Evolutionary conservation across 2,329 filamentous ascomycete genomes (phyloP).

Genomic region (Dendrostoma leiphaemia): DNA sequence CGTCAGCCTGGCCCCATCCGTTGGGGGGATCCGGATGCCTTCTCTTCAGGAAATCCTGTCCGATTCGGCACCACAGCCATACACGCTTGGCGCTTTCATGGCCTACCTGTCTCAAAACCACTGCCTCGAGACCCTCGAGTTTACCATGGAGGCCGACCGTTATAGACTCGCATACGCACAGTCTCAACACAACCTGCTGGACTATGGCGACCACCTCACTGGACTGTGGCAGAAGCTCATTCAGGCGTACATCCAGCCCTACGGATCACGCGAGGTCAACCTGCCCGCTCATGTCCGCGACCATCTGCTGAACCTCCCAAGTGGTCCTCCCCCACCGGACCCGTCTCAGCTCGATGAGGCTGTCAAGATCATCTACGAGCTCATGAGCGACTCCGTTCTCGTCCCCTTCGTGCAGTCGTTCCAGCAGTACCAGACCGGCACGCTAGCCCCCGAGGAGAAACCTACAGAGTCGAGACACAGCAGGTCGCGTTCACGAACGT

Average conservation of each 20-base stretch:
- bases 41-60: conserved; percentile 84
- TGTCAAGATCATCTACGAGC: conserved; percentile 83
- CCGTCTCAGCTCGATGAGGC: conserved; percentile 79
- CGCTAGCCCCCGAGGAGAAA: conserved; percentile 36
- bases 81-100: conserved; percentile 90
- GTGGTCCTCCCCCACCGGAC: conserved; percentile 59
- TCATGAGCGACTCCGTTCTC: conserved; percentile 96
- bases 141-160: conserved; percentile 88
- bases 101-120: conserved; percentile 96
- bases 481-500: conserved; percentile 37
- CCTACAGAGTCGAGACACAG: conserved; percentile 33
- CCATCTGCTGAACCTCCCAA: conserved; percentile 65
- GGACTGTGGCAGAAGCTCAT: conserved; percentile 86
- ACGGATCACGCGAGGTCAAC: conserved; percentile 84
- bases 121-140: conserved; percentile 93
- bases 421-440: conserved; percentile 33
- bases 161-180: conserved; percentile 64
- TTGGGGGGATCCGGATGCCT: conserved; percentile 49
- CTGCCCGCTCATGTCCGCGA: conserved; percentile 84
- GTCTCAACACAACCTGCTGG: conserved; percentile 38
- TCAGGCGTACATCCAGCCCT: conserved; percentile 85
- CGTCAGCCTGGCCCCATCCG: conserved; percentile 44
- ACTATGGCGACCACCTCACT: conserved; percentile 64
- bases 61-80: conserved; percentile 82
- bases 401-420: conserved; percentile 82